Evolutionary conservation across 345 rosid species (phyloP).

Genomic region (Turritis glabra): DNA sequence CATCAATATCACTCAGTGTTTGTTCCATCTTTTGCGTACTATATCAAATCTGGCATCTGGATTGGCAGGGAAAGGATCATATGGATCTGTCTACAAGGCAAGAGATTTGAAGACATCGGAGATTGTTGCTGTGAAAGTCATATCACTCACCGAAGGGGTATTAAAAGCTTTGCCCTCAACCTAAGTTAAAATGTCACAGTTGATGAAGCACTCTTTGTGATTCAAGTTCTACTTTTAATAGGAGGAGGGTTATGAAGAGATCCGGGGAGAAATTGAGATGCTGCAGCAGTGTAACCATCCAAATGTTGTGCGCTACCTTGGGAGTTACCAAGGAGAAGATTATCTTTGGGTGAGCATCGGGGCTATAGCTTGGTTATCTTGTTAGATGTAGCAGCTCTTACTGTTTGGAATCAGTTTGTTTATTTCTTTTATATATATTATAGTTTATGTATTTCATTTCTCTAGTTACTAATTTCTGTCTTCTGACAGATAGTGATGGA

Average conservation of each 20-base stretch:
- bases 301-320: slow-evolving; percentile 92
- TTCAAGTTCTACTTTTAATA: slow-evolving; percentile 37
- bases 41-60: slow-evolving; percentile 21
- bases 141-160: slow-evolving; percentile 93
- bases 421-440: background rate
- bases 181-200: slow-evolving; percentile 2
- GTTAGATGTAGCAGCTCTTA: background rate
- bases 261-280: slow-evolving; percentile 99
- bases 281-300: slow-evolving; percentile 97
- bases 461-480: slow-evolving; percentile 35
- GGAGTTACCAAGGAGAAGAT: slow-evolving; percentile 99
- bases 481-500: slow-evolving; percentile 98
- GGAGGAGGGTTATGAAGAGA: slow-evolving; percentile 99
- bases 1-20: background rate
- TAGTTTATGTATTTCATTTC: slow-evolving; percentile 2
- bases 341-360: slow-evolving; percentile 80
- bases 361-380: slow-evolving; percentile 17
- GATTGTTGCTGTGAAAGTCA: slow-evolving; percentile 97
- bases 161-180: slow-evolving; percentile 19
- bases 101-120: slow-evolving; percentile 91
- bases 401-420: slow-evolving; percentile 8
- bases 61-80: slow-evolving; percentile 90
- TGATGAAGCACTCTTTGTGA: slow-evolving; percentile 10
- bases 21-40: background rate
- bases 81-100: slow-evolving; percentile 98